Conservation (phyloP, 805 yeast genomes). For the Candida fluviatilis region DNA sequence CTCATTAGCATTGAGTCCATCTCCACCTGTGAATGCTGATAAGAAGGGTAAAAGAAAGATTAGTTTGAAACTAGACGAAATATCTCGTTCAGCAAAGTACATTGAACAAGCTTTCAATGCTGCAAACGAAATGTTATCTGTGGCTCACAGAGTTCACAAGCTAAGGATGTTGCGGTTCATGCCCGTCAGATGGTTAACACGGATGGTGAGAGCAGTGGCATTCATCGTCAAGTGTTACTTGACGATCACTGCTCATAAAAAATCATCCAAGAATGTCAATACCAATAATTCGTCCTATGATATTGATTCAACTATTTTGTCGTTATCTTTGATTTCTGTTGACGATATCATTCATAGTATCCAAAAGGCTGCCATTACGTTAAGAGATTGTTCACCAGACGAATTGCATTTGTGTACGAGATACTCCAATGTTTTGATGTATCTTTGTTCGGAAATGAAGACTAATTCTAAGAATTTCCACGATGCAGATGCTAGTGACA, state of each 20-base stretch:
- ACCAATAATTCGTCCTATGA: slow-evolving; percentile 18
- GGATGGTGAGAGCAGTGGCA: slow-evolving; percentile 84
- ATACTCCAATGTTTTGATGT: slow-evolving; percentile 73
- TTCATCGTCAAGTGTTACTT: slow-evolving; percentile 83
- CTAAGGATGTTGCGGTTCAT: slow-evolving; percentile 63
- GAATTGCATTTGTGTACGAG: slow-evolving; percentile 80
- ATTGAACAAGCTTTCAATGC: slow-evolving; percentile 79
- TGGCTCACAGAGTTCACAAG: slow-evolving; percentile 66
- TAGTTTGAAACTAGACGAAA: slow-evolving; percentile 58
- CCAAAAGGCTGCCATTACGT: slow-evolving; percentile 65
- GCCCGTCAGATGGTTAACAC: slow-evolving; percentile 91
- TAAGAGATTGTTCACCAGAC: slow-evolving; percentile 84
- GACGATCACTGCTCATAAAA: slow-evolving; percentile 51
- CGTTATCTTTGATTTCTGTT: slow-evolving; percentile 60
- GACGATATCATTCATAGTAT: slow-evolving; percentile 68
- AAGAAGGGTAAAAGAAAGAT: slow-evolving; percentile 16
- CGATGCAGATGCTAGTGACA: slow-evolving; percentile 7
- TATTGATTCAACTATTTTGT: slow-evolving; percentile 47
- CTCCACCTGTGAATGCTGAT: slow-evolving; percentile 18
- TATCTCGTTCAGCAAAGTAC: slow-evolving; percentile 68
- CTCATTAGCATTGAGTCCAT: slow-evolving; percentile 67
- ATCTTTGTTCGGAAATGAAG: slow-evolving; percentile 71
- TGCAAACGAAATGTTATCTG: slow-evolving; percentile 72
- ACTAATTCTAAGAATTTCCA: slow-evolving; percentile 30
- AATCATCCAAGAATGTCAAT: slow-evolving; percentile 15